Conservation (phyloP, 305 asterid species). For the Ruellia speciosa region DNA sequence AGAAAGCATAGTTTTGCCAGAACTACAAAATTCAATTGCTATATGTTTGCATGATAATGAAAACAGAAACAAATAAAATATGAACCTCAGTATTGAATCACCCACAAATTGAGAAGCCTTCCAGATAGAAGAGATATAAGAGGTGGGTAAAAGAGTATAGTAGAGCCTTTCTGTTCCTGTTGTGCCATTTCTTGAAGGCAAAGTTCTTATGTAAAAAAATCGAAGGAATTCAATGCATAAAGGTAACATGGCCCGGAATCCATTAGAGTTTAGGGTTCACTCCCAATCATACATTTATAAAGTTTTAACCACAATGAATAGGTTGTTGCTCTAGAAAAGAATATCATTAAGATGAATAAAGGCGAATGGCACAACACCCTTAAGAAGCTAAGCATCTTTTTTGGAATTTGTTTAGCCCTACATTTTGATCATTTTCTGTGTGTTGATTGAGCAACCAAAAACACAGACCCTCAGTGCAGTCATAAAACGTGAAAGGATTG, state of each 20-base stretch:
- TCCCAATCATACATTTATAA: background rate
- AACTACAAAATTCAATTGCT: no score
- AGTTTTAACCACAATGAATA: background rate
- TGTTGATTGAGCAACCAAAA: background rate
- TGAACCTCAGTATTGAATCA: no score
- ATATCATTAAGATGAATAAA: background rate
- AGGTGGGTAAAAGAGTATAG: no score
- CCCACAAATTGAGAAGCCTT: no score
- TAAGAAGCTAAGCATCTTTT: background rate
- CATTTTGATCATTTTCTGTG: no score
- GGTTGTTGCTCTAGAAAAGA: background rate
- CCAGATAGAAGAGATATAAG: no score
- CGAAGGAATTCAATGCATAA: background rate
- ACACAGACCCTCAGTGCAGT: background rate
- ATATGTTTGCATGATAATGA: no score
- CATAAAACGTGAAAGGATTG: background rate
- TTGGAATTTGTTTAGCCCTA: background rate
- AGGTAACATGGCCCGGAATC: background rate
- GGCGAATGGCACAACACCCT: background rate
- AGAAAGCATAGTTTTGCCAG: no score
- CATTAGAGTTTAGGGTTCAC: background rate
- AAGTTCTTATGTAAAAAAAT: slow-evolving; percentile 10
- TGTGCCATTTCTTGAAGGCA: no score
- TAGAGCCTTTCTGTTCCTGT: no score
- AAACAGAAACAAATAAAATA: no score